These are phyloP conservation scores for Tylopilus balloui DNA, from an alignment of 768 basidiomycete species.

Conservation along the genomic window DNA sequence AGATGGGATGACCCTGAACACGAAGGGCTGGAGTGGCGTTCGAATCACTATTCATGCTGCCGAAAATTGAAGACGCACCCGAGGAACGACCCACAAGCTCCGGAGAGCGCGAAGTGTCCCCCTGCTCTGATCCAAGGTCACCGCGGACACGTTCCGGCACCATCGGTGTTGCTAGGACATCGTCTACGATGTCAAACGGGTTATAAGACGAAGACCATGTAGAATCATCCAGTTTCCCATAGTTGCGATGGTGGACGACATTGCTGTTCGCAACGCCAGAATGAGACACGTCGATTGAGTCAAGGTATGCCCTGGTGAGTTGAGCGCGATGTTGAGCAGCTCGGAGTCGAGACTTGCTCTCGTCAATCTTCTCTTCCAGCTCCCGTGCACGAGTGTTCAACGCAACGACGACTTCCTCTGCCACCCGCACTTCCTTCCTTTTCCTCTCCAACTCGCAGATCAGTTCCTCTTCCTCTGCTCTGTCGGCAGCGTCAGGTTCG, in stretches of 20 bases:
- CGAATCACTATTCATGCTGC: constrained; percentile 9
- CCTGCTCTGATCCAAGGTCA: constrained; percentile 12
- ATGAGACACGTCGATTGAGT: constrained; percentile 15
- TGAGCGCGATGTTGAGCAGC: constrained; percentile 57
- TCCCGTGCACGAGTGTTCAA: constrained; percentile 65
- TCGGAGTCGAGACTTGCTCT: constrained; percentile 57
- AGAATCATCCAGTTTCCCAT: constrained; percentile 14
- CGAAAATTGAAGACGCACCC: constrained; percentile 27
- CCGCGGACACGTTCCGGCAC: constrained; percentile 9
- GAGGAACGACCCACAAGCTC: constrained; percentile 31
- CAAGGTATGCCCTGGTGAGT: constrained; percentile 34
- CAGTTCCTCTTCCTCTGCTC: constrained; percentile 43
- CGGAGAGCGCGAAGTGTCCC: constrained; percentile 20
- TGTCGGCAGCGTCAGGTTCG: constrained; percentile 41
- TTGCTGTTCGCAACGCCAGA: constrained; percentile 3
- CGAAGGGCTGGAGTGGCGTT: constrained; percentile 19
- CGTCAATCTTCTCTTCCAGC: constrained; percentile 65
- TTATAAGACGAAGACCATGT: constrained; percentile 29
- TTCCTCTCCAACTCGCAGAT: constrained; percentile 48
- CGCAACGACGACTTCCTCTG: constrained; percentile 63
- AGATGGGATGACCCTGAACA: constrained; percentile 38
- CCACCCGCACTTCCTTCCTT: constrained; percentile 48
- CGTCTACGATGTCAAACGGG: constrained; percentile 27
- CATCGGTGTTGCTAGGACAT: constrained; percentile 16
- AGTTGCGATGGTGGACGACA: constrained; percentile 5